Evolutionary conservation across 2,329 filamentous ascomycete genomes (phyloP).

Genomic region (Stagonosporopsis vannaccii): DNA sequence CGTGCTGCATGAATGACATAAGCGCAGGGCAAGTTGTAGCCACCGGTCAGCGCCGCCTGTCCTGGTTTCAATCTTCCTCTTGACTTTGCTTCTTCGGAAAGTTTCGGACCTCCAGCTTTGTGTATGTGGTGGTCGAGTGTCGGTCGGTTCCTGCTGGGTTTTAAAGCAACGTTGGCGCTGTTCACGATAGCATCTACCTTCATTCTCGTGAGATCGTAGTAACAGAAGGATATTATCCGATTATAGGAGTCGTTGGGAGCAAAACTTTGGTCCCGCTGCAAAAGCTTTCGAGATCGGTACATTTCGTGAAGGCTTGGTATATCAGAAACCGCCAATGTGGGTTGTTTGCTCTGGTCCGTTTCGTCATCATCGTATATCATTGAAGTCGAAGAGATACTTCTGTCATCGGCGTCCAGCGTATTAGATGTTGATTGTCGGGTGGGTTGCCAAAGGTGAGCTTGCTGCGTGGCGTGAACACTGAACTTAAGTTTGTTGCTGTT

Average conservation of each 20-base stretch:
- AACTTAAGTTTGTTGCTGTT: constrained; percentile 31
- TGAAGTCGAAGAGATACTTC: constrained; percentile 21
- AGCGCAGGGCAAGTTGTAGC: constrained; percentile 36
- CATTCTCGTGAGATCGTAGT: constrained; percentile 42
- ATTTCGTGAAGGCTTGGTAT: constrained; percentile 40
- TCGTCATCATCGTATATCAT: constrained; percentile 19
- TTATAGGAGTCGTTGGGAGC: constrained; percentile 42
- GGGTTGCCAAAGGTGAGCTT: background rate
- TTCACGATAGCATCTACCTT: constrained; percentile 48
- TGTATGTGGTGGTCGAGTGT: constrained; percentile 39
- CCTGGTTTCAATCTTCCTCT: constrained; percentile 28
- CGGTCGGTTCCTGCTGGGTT: constrained; percentile 10
- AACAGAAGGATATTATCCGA: constrained; percentile 38
- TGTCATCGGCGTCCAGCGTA: constrained; percentile 4
- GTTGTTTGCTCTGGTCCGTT: constrained; percentile 1
- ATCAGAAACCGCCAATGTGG: constrained; percentile 23
- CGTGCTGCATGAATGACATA: constrained; percentile 44
- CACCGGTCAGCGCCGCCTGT: constrained; percentile 36
- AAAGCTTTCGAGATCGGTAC: constrained; percentile 34
- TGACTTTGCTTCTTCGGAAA: constrained; percentile 30
- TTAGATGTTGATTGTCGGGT: constrained; percentile 3
- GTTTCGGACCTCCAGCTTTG: constrained; percentile 37
- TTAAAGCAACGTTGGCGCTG: constrained; percentile 31
- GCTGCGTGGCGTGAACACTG: constrained; percentile 14
- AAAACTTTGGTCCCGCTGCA: constrained; percentile 38